phyloP scores from a whole-genome alignment of 257 asterid species.

The Solanum chiquidenum region DNA sequence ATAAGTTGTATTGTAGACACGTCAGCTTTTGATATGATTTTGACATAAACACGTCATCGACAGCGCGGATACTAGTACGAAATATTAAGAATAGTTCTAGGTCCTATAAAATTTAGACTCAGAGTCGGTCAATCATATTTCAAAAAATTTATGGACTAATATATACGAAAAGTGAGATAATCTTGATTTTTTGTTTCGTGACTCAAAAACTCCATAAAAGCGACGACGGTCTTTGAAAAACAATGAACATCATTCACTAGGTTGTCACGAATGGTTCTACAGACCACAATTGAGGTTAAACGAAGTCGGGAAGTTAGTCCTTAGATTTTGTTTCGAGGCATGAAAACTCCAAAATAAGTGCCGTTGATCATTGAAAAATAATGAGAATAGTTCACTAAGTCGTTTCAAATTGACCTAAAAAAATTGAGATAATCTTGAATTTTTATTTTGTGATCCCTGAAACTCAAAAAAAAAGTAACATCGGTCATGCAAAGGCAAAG shows the following conservation, averaged over 20 bases:
- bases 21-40: neutral
- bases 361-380: neutral
- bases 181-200: no score
- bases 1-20: neutral
- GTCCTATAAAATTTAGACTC: neutral
- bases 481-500: no score
- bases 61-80: neutral
- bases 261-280: no score
- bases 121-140: no score
- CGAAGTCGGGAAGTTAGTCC: fast-evolving
- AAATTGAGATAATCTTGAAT: neutral
- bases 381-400: neutral
- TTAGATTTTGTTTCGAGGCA: neutral
- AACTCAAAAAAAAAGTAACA: no score
- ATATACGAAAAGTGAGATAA: fast-evolving
- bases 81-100: no score
- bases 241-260: neutral
- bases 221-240: fast-evolving
- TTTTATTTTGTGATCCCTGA: no score
- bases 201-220: no score
- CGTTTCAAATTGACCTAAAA: no score
- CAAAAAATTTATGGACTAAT: fast-evolving
- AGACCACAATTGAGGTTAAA: neutral
- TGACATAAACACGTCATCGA: neutral
- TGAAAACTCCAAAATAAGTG: neutral